These are phyloP conservation scores for Trypanosoma avium DNA, from an alignment of 208 protist species.

Conservation along the genomic window DNA sequence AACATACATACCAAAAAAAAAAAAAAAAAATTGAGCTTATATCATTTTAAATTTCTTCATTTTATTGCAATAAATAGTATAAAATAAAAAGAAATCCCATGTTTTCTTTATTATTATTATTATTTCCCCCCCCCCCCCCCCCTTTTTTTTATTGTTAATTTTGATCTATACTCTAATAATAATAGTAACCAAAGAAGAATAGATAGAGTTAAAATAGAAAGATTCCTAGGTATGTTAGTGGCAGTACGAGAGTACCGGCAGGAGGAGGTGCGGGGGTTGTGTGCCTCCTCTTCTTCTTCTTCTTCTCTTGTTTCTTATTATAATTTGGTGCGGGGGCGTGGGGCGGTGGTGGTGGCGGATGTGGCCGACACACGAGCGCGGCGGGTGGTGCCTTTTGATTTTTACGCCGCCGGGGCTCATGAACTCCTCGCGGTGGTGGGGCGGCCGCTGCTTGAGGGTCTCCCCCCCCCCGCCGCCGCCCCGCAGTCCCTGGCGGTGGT, in stretches of 20 bases:
- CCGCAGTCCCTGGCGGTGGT: conserved; percentile 60
- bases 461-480: conserved; percentile 32
- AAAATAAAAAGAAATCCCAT: too few species aligned
- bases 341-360: conserved; percentile 51
- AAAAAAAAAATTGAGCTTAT: too few species aligned
- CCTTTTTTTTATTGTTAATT: too few species aligned
- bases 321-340: conserved; percentile 33
- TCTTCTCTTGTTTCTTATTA: conserved; percentile 61
- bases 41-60: too few species aligned
- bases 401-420: conserved; percentile 13
- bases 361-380: conserved; percentile 66
- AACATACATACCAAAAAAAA: too few species aligned
- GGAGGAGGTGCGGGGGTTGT: conserved; percentile 28
- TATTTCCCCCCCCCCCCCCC: too few species aligned
- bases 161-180: too few species aligned
- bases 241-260: conserved; percentile 42
- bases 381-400: conserved; percentile 56
- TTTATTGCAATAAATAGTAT: too few species aligned
- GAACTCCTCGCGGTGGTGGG: conserved; percentile 38
- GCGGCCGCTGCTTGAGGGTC: conserved; percentile 39
- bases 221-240: conserved; percentile 36
- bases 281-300: too few species aligned
- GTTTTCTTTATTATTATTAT: too few species aligned
- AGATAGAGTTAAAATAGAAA: background rate
- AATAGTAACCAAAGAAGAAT: too few species aligned